These are phyloP conservation scores for Exophiala sp. DNA, from an alignment of 2,329 filamentous ascomycete species.

Conservation along the genomic window DNA sequence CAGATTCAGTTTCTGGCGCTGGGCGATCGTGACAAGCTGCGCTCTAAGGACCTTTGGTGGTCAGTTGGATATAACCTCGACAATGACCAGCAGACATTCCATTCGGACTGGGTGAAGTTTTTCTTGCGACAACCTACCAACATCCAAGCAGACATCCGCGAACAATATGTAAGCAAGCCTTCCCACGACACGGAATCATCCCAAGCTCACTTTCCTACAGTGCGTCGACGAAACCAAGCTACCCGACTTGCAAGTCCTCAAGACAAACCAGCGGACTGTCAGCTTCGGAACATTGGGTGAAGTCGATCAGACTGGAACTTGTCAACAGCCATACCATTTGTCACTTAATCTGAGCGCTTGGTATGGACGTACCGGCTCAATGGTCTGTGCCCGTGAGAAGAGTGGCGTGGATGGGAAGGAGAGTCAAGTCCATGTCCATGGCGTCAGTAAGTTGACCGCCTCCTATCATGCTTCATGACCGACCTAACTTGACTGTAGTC, in stretches of 20 bases:
- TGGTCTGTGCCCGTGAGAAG: not conserved
- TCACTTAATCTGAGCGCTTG: not conserved
- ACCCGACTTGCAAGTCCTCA: not conserved
- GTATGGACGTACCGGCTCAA: not conserved
- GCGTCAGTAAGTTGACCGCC: not conserved
- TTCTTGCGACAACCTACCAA: not conserved
- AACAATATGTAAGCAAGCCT: not conserved
- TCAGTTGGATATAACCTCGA: slow-evolving; percentile 3
- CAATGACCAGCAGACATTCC: slow-evolving; percentile 3
- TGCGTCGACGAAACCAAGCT: not conserved
- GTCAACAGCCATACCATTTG: not conserved
- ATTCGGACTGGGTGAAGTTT: not conserved
- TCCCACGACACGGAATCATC: no score
- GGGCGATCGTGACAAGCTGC: slow-evolving; percentile 1
- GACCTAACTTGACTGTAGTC: not conserved
- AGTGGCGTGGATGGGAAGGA: not conserved
- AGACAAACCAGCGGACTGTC: not conserved
- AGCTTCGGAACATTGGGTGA: not conserved
- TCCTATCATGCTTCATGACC: not conserved
- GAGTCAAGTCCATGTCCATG: not conserved
- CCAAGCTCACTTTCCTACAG: not conserved
- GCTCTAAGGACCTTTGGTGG: slow-evolving; percentile 1
- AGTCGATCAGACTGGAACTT: not conserved
- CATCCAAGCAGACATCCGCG: not conserved
- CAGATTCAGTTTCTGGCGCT: not conserved